phyloP scores from a whole-genome alignment of 2,329 filamentous ascomycete genomes.

The Macroventuria anomochaeta region DNA sequence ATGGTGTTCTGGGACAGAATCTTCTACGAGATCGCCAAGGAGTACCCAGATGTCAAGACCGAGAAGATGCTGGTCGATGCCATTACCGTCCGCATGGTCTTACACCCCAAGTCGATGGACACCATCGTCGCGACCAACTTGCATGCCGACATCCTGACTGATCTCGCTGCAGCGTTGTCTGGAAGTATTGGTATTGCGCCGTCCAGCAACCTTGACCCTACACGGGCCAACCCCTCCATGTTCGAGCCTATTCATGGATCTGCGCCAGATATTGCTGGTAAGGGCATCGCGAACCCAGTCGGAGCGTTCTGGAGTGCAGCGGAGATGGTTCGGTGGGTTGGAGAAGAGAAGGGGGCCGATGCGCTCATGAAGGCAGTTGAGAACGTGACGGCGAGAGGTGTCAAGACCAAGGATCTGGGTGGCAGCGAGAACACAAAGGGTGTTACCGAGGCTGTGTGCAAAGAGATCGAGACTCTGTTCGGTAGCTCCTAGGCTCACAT shows the following conservation, averaged over 20 bases:
- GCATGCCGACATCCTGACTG: slow-evolving; percentile 69
- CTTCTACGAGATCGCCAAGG: slow-evolving; percentile 54
- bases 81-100: slow-evolving; percentile 58
- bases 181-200: slow-evolving; percentile 73
- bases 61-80: slow-evolving; percentile 61
- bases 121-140: slow-evolving; percentile 58
- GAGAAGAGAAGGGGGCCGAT: slow-evolving; percentile 63
- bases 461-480: slow-evolving; percentile 57
- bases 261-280: slow-evolving; percentile 69
- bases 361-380: slow-evolving; percentile 66
- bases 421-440: slow-evolving; percentile 63
- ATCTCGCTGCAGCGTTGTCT: slow-evolving; percentile 69
- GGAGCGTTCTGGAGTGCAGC: slow-evolving; percentile 73
- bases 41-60: slow-evolving; percentile 54
- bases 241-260: slow-evolving; percentile 70
- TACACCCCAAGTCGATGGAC: slow-evolving; percentile 54
- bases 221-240: slow-evolving; percentile 62
- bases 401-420: slow-evolving; percentile 67
- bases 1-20: slow-evolving; percentile 59
- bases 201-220: slow-evolving; percentile 70
- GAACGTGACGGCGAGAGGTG: slow-evolving; percentile 62
- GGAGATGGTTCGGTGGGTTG: slow-evolving; percentile 72
- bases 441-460: slow-evolving; percentile 64
- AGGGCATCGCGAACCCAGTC: slow-evolving; percentile 68
- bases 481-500: slow-evolving; percentile 18